Percentiles rank a stretch among this genome's conserved stretches.
These are phyloP conservation scores for Carex arenaria DNA, from an alignment of 202 grass and related monocot genomes.

Conservation along the genomic window DNA sequence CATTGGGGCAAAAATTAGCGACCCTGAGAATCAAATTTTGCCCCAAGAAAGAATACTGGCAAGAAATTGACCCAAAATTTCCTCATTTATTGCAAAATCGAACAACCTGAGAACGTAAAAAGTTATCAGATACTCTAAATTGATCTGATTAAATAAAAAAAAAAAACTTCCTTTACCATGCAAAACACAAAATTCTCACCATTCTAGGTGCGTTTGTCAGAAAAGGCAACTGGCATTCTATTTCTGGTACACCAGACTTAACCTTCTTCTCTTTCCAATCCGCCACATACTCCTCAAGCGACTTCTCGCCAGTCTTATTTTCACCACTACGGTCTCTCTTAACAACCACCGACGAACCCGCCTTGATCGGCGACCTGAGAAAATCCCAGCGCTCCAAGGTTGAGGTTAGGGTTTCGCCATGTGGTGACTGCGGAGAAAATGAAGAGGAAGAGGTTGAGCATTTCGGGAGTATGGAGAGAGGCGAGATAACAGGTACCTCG, in stretches of 20 bases:
- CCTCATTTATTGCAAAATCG: neutral
- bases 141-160: neutral
- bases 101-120: neutral
- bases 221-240: constrained; percentile 64
- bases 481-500: neutral
- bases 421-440: neutral
- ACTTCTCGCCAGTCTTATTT: constrained; percentile 7
- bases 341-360: constrained; percentile 6
- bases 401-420: constrained; percentile 9
- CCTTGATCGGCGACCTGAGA: constrained; percentile 12
- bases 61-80: neutral
- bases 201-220: constrained; percentile 54
- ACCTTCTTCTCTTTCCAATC: constrained; percentile 71
- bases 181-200: constrained; percentile 42
- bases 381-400: constrained; percentile 14
- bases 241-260: constrained; percentile 35
- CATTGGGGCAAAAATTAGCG: neutral
- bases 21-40: neutral
- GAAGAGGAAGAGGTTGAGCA: constrained; percentile 10
- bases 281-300: constrained; percentile 38
- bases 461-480: neutral
- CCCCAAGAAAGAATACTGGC: neutral
- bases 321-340: constrained; percentile 20
- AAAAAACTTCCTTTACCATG: neutral
- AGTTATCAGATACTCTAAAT: neutral